These are phyloP conservation scores for Lathyrus tuberosus DNA, from an alignment of 306 rosid species.

Conservation along the genomic window DNA sequence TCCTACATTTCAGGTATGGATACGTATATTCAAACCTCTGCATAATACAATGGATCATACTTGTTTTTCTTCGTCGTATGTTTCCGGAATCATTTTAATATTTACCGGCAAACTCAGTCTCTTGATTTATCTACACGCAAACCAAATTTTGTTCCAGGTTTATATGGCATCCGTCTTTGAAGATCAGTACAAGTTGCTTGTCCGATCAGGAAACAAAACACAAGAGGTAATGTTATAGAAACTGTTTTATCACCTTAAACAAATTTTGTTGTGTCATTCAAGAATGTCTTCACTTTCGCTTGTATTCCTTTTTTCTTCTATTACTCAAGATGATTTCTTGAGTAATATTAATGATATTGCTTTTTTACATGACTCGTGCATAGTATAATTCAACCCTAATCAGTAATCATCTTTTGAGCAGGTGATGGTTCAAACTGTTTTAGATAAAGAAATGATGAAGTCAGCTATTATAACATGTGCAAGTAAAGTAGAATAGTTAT, in stretches of 20 bases:
- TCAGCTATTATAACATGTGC: constrained; percentile 69
- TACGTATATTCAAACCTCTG: constrained; percentile 11
- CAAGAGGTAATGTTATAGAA: constrained; percentile 70
- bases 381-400: constrained; percentile 14
- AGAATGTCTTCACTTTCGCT: not conserved
- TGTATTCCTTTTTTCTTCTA: not conserved
- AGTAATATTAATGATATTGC: constrained; percentile 23
- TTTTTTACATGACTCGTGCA: not conserved
- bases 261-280: constrained; percentile 1
- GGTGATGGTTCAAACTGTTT: constrained; percentile 80
- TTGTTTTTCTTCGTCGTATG: not conserved
- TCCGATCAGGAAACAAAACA: constrained; percentile 82
- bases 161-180: constrained; percentile 96
- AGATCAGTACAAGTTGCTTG: constrained; percentile 90
- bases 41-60: constrained; percentile 25
- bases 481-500: constrained; percentile 65
- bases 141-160: constrained; percentile 56
- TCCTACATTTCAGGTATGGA: constrained; percentile 87
- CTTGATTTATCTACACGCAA: constrained; percentile 32
- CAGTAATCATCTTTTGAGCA: constrained; percentile 42
- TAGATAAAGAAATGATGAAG: constrained; percentile 78
- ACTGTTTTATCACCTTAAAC: constrained; percentile 11
- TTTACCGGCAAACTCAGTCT: constrained; percentile 32
- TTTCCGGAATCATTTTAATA: constrained; percentile 12
- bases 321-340: not conserved